Evolutionary conservation across 306 rosid genomes (phyloP).

Genomic region (Ceratonia siliqua): DNA sequence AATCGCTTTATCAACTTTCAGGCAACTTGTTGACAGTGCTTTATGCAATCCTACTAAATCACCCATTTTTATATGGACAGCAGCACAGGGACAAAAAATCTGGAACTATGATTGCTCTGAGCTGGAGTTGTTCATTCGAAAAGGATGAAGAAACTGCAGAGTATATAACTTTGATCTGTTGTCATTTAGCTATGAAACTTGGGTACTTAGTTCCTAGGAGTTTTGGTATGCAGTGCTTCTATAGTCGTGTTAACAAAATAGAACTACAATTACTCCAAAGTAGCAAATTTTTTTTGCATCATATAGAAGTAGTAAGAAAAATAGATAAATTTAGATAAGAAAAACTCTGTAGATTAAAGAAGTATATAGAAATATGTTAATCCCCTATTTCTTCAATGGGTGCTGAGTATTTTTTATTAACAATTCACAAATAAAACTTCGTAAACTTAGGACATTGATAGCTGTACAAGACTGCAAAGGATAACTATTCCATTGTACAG

Average conservation of each 20-base stretch:
- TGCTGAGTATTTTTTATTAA: not conserved
- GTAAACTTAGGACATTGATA: not conserved
- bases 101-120: not conserved
- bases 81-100: not conserved
- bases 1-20: not conserved
- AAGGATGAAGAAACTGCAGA: not conserved
- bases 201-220: slow-evolving; percentile 3
- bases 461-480: not conserved
- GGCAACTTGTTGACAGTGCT: not conserved
- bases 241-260: too few relatives aligned
- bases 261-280: too few relatives aligned
- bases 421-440: not conserved
- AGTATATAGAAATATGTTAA: not conserved
- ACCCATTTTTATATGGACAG: not conserved
- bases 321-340: too few relatives aligned
- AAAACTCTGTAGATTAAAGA: not conserved
- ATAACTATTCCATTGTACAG: not conserved
- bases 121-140: not conserved
- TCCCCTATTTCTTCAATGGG: not conserved
- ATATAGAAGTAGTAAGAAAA: too few relatives aligned
- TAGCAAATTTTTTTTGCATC: too few relatives aligned
- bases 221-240: too few relatives aligned
- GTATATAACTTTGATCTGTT: not conserved
- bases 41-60: not conserved
- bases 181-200: not conserved